These are phyloP conservation scores for Penicillium nordicum DNA, from an alignment of 2,329 filamentous ascomycete species.

Conservation along the genomic window DNA sequence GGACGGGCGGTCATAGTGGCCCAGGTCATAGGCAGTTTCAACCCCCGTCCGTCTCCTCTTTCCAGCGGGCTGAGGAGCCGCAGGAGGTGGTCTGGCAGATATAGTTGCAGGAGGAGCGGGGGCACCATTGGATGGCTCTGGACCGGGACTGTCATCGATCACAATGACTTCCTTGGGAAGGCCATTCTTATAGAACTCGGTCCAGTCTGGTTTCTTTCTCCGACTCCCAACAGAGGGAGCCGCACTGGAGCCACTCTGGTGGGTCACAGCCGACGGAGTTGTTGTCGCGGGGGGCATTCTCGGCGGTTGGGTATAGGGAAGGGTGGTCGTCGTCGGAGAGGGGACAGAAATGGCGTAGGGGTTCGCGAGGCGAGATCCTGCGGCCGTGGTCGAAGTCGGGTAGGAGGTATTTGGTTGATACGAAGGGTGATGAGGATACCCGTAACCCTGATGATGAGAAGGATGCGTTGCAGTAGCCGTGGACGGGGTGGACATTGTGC, in stretches of 20 bases:
- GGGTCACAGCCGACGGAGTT: constrained; percentile 34
- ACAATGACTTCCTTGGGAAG: constrained; percentile 81
- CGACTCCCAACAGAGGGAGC: constrained; percentile 39
- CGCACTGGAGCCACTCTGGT: constrained; percentile 38
- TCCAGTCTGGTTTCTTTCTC: constrained; percentile 68
- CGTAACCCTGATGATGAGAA: constrained; percentile 63
- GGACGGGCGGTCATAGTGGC: constrained; percentile 67
- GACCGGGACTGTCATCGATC: constrained; percentile 65
- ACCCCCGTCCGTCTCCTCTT: constrained; percentile 72
- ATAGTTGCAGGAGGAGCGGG: constrained; percentile 20
- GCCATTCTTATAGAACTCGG: constrained; percentile 77
- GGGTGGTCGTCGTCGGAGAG: constrained; percentile 31
- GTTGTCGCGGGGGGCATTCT: constrained; percentile 39
- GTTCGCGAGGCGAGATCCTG: constrained; percentile 42
- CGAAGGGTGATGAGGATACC: constrained; percentile 54
- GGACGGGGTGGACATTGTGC: constrained; percentile 74
- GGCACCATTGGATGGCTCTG: constrained; percentile 31
- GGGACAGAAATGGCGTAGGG: constrained; percentile 43
- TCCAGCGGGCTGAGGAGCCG: constrained; percentile 44
- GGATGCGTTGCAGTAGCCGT: constrained; percentile 71
- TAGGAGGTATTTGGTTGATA: constrained; percentile 56
- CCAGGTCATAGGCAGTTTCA: constrained; percentile 62
- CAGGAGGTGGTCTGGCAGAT: constrained; percentile 27
- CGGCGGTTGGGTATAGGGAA: constrained; percentile 34
- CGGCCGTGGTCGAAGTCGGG: constrained; percentile 45